Evolutionary conservation across 2,329 filamentous ascomycete species (phyloP).

Genomic region (Beauveria pseudobassiana): DNA sequence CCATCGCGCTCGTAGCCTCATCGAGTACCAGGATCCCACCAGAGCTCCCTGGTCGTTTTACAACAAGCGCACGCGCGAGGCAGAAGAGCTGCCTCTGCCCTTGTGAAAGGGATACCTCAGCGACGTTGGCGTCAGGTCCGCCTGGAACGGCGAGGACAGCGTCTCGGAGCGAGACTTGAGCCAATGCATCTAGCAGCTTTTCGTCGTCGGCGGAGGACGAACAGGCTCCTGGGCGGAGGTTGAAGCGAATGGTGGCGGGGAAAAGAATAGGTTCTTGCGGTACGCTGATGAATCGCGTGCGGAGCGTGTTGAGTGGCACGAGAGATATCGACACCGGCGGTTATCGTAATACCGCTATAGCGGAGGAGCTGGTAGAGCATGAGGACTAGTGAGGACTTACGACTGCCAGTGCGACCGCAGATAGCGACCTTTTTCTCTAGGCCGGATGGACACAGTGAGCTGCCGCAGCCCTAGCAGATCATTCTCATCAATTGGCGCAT

Average conservation of each 20-base stretch:
- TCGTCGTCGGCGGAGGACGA: too few species aligned
- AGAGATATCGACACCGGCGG: constrained; percentile 10
- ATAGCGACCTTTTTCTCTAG: constrained; percentile 12
- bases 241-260: neutral
- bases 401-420: neutral
- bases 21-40: constrained; percentile 2
- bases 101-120: too few species aligned
- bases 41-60: too few species aligned
- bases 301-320: constrained; percentile 10
- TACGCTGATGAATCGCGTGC: constrained; percentile 12
- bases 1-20: constrained; percentile 10
- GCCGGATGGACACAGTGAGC: constrained; percentile 21
- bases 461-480: constrained; percentile 17
- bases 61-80: too few species aligned
- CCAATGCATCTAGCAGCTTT: too few species aligned
- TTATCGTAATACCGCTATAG: neutral
- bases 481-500: neutral
- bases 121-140: too few species aligned
- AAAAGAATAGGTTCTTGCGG: constrained; percentile 14
- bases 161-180: too few species aligned
- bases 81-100: neutral
- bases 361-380: neutral
- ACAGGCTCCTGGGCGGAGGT: neutral
- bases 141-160: too few species aligned
- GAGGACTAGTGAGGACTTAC: too few species aligned